These are phyloP conservation scores for Microthlaspi erraticum DNA, from an alignment of 345 rosid genomes.

Conservation along the genomic window DNA sequence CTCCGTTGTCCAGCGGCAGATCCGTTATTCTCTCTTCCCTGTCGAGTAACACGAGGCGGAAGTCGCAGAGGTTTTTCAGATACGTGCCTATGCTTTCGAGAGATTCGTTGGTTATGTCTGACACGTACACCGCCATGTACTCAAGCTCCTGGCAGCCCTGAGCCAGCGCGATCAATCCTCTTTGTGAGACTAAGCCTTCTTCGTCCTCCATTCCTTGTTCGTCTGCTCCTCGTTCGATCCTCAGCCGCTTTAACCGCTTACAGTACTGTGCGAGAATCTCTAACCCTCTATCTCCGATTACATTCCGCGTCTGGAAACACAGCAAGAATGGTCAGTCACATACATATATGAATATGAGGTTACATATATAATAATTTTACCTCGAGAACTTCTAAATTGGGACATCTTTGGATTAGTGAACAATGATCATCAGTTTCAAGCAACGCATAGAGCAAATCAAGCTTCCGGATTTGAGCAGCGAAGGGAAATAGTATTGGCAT, in stretches of 20 bases:
- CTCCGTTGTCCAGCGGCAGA: slow-evolving; percentile 90
- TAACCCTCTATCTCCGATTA: slow-evolving; percentile 90
- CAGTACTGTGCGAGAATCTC: slow-evolving; percentile 81
- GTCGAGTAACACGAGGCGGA: slow-evolving; percentile 89
- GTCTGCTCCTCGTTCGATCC: slow-evolving; percentile 94
- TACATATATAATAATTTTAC: slow-evolving; percentile 49
- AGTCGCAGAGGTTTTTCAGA: slow-evolving; percentile 77
- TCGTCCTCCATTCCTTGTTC: slow-evolving; percentile 88
- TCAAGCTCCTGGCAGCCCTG: slow-evolving; percentile 82
- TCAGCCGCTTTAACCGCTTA: slow-evolving; percentile 76
- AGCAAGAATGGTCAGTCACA: slow-evolving; percentile 30
- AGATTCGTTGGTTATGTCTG: slow-evolving; percentile 80
- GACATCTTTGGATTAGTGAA: slow-evolving; percentile 72
- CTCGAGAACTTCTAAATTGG: slow-evolving; percentile 94
- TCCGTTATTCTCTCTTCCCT: slow-evolving; percentile 72
- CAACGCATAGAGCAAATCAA: slow-evolving; percentile 88
- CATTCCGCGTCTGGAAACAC: slow-evolving; percentile 87
- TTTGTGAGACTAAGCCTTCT: slow-evolving; percentile 83
- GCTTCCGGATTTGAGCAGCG: slow-evolving; percentile 69
- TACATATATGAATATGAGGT: neutral
- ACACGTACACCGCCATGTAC: slow-evolving; percentile 84
- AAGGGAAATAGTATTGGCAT: slow-evolving; percentile 81
- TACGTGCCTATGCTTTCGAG: slow-evolving; percentile 66
- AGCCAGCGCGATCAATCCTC: slow-evolving; percentile 84
- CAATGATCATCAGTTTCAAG: slow-evolving; percentile 90